Evolutionary conservation across 768 basidiomycete species (phyloP).

Genomic region (Suillus luteus): DNA sequence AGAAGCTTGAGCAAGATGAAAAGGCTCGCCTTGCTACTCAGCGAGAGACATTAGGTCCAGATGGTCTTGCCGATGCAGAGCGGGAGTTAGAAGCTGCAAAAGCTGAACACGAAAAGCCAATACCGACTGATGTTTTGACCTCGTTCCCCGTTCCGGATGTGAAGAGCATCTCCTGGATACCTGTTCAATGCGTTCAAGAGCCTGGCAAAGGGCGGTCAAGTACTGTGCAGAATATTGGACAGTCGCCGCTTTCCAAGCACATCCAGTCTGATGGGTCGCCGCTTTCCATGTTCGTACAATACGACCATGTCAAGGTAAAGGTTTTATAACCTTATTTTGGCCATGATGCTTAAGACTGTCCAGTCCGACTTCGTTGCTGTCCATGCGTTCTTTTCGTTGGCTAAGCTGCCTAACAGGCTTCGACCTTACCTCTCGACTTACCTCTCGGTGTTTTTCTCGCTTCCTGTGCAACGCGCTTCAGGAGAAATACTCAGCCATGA

Average conservation of each 20-base stretch:
- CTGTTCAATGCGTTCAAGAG: conserved; percentile 69
- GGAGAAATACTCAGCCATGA: conserved; percentile 81
- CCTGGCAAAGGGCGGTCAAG: conserved; percentile 48
- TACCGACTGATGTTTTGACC: conserved; percentile 79
- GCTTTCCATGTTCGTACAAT: conserved; percentile 89
- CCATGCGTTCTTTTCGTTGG: conserved; percentile 76
- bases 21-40: conserved; percentile 75
- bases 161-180: conserved; percentile 90
- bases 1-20: conserved; percentile 79
- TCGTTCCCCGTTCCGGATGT: conserved; percentile 92
- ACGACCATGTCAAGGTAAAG: conserved; percentile 85
- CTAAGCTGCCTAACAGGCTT: conserved; percentile 68
- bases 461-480: conserved; percentile 71
- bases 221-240: conserved; percentile 30
- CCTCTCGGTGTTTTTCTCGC: conserved; percentile 81
- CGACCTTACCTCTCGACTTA: conserved; percentile 84
- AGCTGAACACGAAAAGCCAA: conserved; percentile 78
- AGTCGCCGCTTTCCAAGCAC: conserved; percentile 55
- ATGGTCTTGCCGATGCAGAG: conserved; percentile 73
- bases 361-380: conserved; percentile 93
- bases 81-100: conserved; percentile 79
- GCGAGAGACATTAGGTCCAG: conserved; percentile 69
- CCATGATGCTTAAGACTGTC: conserved; percentile 9
- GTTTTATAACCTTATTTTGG: conserved; percentile 5
- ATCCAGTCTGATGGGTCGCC: conserved; percentile 66